Base-by-base conservation (phyloP, 768 basidiomycete genomes). In the Crucibulum laeve region DNA sequence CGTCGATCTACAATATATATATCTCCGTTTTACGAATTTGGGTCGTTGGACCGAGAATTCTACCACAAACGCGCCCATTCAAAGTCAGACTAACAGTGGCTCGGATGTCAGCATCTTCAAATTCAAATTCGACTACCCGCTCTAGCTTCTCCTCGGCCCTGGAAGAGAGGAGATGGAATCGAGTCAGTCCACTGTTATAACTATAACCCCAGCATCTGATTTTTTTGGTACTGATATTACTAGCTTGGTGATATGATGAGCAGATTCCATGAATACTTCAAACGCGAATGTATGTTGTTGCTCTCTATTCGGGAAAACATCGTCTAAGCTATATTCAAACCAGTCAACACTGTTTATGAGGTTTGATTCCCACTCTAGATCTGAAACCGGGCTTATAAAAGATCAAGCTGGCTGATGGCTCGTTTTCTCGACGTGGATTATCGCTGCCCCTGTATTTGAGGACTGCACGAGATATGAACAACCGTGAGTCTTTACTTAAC, bases 401-500 rank as follows among this genome's bases (percentile, higher is more conserved):
- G 15, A 38, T 22, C 14, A 23, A 80, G 78, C 59, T 76, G 1
- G 73, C 77, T 30, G 77, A 81, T 54, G 76, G 76, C 8, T 72
- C 75, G 1, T 79, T 72, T 55, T 61, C 53, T 32, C 56, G 60
- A 25, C 62, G 60, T n/a, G 74, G 74, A 14, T 58, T 77, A 52
- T 68, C 64, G 5, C 61, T 79, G 8, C 36, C 51, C 5, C 49
- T 56, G 28, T 80, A 74, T 51, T 64, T 82, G 14, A 53, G 66
- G 8, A 59, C 55, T 14, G 69, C 69, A 0, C 51, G 57, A 21
- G 52, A 62, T 2, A 56, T 80, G 25, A 67, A 65, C 21, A 57
- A 65, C 44, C 69, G 78, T 79, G 48, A 19, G 60, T 49, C 28
- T 25, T 15, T 40, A 11, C 10, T 40, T 32, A 10, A 32, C n/a